Evolutionary conservation across 2,329 filamentous ascomycete species (phyloP).

Genomic region (Aspergillus carbonarius): DNA sequence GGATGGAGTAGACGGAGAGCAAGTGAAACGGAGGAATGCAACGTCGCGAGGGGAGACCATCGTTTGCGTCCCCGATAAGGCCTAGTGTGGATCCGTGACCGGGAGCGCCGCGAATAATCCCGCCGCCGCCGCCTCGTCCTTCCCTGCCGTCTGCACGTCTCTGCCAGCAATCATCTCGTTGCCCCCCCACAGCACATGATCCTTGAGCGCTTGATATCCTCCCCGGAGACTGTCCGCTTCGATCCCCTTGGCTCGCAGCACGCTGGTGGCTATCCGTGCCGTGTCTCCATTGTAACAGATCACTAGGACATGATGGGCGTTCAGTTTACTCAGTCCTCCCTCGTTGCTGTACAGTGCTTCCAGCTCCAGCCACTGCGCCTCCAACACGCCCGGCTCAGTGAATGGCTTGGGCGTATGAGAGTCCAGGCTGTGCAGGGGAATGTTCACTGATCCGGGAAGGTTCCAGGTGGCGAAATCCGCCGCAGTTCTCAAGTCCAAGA

Average conservation of each 20-base stretch:
- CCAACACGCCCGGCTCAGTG: slow-evolving; percentile 44
- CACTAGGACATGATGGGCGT: slow-evolving; percentile 44
- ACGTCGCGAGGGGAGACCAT: not conserved
- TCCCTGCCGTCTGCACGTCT: too few relatives aligned
- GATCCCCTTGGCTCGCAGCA: slow-evolving; percentile 53
- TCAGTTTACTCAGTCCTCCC: slow-evolving; percentile 20
- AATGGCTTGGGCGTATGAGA: slow-evolving; percentile 47
- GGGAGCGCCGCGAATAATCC: not conserved
- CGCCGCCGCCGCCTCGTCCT: not conserved
- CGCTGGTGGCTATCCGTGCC: slow-evolving; percentile 54
- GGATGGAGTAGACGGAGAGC: not conserved
- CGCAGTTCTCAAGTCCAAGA: slow-evolving; percentile 49
- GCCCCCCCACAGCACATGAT: slow-evolving; percentile 28
- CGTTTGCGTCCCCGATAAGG: not conserved
- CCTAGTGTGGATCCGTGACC: not conserved
- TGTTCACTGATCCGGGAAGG: slow-evolving; percentile 47
- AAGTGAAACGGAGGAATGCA: not conserved
- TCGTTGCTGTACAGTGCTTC: slow-evolving; percentile 43
- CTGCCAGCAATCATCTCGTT: not conserved
- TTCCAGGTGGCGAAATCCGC: slow-evolving; percentile 45
- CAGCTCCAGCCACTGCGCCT: slow-evolving; percentile 50
- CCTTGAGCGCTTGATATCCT: slow-evolving; percentile 35
- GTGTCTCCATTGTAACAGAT: slow-evolving; percentile 58
- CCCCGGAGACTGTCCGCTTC: slow-evolving; percentile 50
- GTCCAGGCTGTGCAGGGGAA: slow-evolving; percentile 43